These are phyloP conservation scores for Boletus tomentosulus DNA, from an alignment of 768 basidiomycete genomes.

Conservation along the genomic window DNA sequence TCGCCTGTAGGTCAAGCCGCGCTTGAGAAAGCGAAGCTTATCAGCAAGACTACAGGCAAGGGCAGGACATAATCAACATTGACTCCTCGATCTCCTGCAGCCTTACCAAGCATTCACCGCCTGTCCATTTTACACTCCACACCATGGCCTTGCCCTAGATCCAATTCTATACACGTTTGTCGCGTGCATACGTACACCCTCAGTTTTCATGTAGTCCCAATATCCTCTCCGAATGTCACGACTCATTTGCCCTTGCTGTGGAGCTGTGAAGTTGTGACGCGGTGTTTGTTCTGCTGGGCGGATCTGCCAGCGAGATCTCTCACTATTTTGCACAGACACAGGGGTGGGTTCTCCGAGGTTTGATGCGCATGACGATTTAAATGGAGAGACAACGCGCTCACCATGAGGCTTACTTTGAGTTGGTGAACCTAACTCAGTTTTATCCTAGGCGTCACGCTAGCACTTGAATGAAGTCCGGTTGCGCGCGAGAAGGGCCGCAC, in stretches of 20 bases:
- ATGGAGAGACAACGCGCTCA: conserved; percentile 21
- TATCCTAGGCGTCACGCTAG: background rate
- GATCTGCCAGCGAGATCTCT: conserved; percentile 21
- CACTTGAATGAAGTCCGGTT: background rate
- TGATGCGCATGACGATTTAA: conserved; percentile 15
- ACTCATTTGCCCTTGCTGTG: conserved; percentile 2
- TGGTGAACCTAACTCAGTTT: conserved; percentile 18
- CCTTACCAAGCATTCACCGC: conserved; percentile 3
- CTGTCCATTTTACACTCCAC: conserved; percentile 7
- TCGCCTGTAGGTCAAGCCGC: conserved; percentile 61
- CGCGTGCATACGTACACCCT: conserved; percentile 10
- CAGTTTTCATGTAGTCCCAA: conserved; percentile 12
- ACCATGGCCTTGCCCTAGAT: conserved; percentile 10
- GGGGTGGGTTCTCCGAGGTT: conserved; percentile 26
- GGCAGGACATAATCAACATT: conserved; percentile 50
- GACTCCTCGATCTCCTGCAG: background rate
- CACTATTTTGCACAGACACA: conserved; percentile 2
- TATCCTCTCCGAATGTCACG: conserved; percentile 15
- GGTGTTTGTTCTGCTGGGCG: conserved; percentile 1
- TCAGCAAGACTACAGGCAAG: conserved; percentile 77
- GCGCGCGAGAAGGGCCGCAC: background rate
- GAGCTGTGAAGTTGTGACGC: conserved; percentile 10
- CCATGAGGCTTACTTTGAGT: conserved; percentile 18
- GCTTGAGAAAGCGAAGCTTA: conserved; percentile 90
- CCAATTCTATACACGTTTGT: conserved; percentile 10